Evolutionary conservation across 345 rosid genomes (phyloP).

Genomic region (Euphorbia pulcherrima): DNA sequence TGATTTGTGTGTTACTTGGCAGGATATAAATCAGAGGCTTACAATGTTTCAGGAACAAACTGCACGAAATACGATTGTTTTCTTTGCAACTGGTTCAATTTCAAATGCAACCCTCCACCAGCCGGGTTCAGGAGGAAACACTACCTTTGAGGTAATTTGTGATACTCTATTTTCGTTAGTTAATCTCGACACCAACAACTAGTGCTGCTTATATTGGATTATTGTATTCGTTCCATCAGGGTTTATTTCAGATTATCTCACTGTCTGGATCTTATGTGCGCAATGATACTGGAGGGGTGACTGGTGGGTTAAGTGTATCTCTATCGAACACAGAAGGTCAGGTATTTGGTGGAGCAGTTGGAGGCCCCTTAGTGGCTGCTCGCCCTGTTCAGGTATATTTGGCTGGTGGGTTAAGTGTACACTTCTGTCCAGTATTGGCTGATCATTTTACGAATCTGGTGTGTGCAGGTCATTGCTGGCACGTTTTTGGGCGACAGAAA

Average conservation of each 20-base stretch:
- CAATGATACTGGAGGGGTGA: slow-evolving; percentile 63
- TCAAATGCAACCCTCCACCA: slow-evolving; percentile 75
- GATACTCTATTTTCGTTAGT: background rate
- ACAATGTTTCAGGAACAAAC: too few relatives aligned
- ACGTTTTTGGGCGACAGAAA: slow-evolving; percentile 51
- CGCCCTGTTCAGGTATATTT: too few relatives aligned
- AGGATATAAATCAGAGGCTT: too few relatives aligned
- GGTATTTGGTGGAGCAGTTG: slow-evolving; percentile 84
- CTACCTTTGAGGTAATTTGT: slow-evolving; percentile 67
- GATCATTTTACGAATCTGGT: slow-evolving; percentile 2
- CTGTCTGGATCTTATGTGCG: slow-evolving; percentile 79
- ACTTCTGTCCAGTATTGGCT: background rate
- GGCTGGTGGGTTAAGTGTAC: background rate
- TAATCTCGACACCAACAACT: background rate
- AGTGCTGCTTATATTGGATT: background rate
- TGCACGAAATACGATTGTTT: slow-evolving; percentile 66
- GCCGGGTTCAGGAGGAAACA: slow-evolving; percentile 73
- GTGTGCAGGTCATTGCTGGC: slow-evolving; percentile 62
- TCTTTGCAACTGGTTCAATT: slow-evolving; percentile 83
- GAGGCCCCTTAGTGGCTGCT: slow-evolving; percentile 68
- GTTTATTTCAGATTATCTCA: slow-evolving; percentile 75
- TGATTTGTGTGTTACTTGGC: too few relatives aligned
- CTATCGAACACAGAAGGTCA: slow-evolving; percentile 67
- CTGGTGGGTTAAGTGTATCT: slow-evolving; percentile 83
- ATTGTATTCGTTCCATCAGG: slow-evolving; percentile 50